These are phyloP conservation scores for Xylaria grammica DNA, from an alignment of 495 filamentous ascomycete genomes.

Conservation along the genomic window DNA sequence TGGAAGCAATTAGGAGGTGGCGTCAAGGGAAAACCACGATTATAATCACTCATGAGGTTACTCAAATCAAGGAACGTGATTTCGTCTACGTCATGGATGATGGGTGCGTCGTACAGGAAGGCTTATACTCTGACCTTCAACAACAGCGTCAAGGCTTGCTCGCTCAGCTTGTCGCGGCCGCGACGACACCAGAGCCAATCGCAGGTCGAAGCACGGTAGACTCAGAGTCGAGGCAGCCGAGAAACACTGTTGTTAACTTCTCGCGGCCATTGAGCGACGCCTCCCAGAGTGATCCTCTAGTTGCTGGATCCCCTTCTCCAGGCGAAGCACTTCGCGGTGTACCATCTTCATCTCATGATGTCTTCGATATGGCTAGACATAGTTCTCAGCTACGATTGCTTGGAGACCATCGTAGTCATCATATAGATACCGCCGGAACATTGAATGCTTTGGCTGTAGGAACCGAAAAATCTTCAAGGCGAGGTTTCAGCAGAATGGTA, in stretches of 20 bases:
- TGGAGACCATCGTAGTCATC: constrained; percentile 11
- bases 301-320: constrained; percentile 18
- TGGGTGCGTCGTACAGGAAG: constrained; percentile 72
- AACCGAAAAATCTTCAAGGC: neutral
- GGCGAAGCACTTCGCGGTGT: constrained; percentile 26
- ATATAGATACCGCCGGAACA: constrained; percentile 13
- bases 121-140: constrained; percentile 50
- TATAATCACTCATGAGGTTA: constrained; percentile 89
- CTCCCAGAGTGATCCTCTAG: constrained; percentile 9
- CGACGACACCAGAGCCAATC: neutral
- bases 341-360: constrained; percentile 20
- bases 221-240: neutral
- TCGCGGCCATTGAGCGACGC: constrained; percentile 21
- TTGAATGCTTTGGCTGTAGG: constrained; percentile 7
- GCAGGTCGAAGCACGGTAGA: neutral
- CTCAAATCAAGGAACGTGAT: constrained; percentile 75
- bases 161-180: constrained; percentile 26
- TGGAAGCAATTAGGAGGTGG: constrained; percentile 76
- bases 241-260: constrained; percentile 17
- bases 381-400: constrained; percentile 19
- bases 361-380: constrained; percentile 20
- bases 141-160: constrained; percentile 39
- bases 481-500: constrained; percentile 17
- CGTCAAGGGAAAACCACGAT: constrained; percentile 82
- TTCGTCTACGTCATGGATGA: constrained; percentile 82